Percentiles rank a stretch among this genome's conserved stretches.
phyloP scores from a whole-genome alignment of 768 basidiomycete species.

The Mycena belliarum region DNA sequence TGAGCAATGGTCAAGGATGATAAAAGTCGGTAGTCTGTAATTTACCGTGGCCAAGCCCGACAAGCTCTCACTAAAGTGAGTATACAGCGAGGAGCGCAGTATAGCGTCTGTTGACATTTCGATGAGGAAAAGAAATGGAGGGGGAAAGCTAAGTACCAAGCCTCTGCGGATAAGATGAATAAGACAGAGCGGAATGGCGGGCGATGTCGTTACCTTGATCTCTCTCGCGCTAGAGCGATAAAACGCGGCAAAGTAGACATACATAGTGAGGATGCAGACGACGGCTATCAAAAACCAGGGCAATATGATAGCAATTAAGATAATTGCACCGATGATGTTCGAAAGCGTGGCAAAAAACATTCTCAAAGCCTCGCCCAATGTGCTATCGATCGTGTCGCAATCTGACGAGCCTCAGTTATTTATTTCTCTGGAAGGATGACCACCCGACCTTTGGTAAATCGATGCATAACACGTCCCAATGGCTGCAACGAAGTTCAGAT shows the following conservation, averaged over 20 bases:
- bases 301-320: constrained; percentile 59
- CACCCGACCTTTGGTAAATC: constrained; percentile 73
- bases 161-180: constrained; percentile 36
- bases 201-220: constrained; percentile 57
- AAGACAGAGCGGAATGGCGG: neutral
- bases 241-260: constrained; percentile 74
- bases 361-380: constrained; percentile 72
- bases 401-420: constrained; percentile 38
- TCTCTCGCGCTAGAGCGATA: constrained; percentile 87
- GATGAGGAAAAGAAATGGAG: neutral
- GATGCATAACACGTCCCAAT: constrained; percentile 86
- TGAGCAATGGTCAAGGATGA: neutral
- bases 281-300: constrained; percentile 88
- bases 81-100: constrained; percentile 83
- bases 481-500: constrained; percentile 43
- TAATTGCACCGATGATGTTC: constrained; percentile 63
- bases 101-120: constrained; percentile 59
- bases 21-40: neutral
- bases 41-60: constrained; percentile 71
- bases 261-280: constrained; percentile 55
- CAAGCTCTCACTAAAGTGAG: constrained; percentile 90
- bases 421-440: neutral
- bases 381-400: constrained; percentile 80
- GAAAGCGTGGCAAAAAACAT: constrained; percentile 68
- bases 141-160: constrained; percentile 41